Evolutionary conservation across 2,329 filamentous ascomycete genomes (phyloP), one percentile per base, ranked within the genome.

Genomic region (Geosmithia morbida): DNA sequence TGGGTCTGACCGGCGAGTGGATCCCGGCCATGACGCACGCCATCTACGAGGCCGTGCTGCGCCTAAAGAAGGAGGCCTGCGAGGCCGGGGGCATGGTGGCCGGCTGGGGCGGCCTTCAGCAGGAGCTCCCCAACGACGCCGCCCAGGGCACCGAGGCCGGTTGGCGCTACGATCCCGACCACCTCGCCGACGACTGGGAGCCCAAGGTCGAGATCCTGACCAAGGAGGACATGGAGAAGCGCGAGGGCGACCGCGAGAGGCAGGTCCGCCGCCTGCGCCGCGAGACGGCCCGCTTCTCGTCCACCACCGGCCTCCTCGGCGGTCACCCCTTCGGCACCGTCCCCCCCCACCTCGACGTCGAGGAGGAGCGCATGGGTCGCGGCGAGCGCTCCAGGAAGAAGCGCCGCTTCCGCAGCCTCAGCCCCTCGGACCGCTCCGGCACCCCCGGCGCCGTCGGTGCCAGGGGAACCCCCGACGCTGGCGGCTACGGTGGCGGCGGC

Each of bases 151-250:
- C 67, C 2, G 86, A 89, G 50, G 88, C 89, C 14, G 92, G 92
- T 2, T 97, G 92, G 90, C 77, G 92, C 52, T 95, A 96, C 60
- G 92, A 98, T 54, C 86, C 87, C 2, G 92, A 97, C 58, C 83
- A 87, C 50, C 73, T 97, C 3, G 89, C 77, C 7, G 83, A 86
- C 52, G 82, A 85, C 51, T 92, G 86, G 86, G 85, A 88, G 59
- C 84, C 86, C 7, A 87, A 85, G 67, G 73, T 92, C 8, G 86
- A 90, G 61, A 72, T 75, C 0, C 67, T 98, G 2, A 89, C 83
- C 40, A 94, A 95, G 56, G 92, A 98, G 56, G 92, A 98, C 59
- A 97, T 98, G 47, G 92, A 98, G 66, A 94, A 94, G 68, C 79
- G 92, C 26, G 92, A 98, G 64, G 87, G 87, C 46, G 92, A 98